A percentile compares a stretch with the other conserved stretches of the same genome.
phyloP scores from a whole-genome alignment of 148 eudicot genomes.

The Rhododendron williamsianum region DNA sequence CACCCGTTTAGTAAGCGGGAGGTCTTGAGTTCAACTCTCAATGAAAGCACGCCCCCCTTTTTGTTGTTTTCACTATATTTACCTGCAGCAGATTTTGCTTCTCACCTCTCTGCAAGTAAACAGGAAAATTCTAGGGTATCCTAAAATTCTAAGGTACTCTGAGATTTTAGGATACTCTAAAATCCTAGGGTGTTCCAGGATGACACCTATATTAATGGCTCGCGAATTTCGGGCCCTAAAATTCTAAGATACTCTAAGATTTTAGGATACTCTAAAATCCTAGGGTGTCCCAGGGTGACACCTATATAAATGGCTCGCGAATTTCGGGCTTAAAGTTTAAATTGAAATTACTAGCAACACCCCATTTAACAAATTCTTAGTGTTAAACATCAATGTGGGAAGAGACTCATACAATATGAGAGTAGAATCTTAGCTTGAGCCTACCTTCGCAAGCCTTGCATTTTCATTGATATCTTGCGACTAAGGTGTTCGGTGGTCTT shows the following conservation, averaged over 20 bases:
- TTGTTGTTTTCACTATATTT: background rate
- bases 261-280: too few species aligned
- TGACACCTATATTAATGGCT: too few species aligned
- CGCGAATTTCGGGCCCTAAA: too few species aligned
- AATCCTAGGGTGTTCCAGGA: too few species aligned
- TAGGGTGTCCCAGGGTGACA: too few species aligned
- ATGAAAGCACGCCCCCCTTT: background rate
- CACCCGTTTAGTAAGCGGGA: constrained; percentile 8
- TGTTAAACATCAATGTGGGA: background rate
- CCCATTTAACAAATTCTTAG: background rate
- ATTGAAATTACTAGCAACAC: background rate
- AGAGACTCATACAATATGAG: background rate
- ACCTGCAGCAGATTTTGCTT: background rate
- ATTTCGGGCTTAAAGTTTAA: background rate
- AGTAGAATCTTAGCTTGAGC: background rate
- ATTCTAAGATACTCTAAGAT: too few species aligned
- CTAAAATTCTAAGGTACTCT: too few species aligned
- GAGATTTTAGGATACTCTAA: too few species aligned
- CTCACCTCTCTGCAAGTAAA: background rate
- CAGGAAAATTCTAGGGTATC: too few species aligned
- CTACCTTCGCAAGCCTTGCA: background rate
- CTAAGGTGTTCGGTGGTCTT: background rate
- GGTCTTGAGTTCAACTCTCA: constrained; percentile 7
- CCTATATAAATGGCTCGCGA: background rate
- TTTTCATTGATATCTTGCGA: background rate